Evolutionary conservation across 768 basidiomycete genomes (phyloP), one percentile per base, ranked within the genome.

Genomic region (Leucosporidium creatinivorum): DNA sequence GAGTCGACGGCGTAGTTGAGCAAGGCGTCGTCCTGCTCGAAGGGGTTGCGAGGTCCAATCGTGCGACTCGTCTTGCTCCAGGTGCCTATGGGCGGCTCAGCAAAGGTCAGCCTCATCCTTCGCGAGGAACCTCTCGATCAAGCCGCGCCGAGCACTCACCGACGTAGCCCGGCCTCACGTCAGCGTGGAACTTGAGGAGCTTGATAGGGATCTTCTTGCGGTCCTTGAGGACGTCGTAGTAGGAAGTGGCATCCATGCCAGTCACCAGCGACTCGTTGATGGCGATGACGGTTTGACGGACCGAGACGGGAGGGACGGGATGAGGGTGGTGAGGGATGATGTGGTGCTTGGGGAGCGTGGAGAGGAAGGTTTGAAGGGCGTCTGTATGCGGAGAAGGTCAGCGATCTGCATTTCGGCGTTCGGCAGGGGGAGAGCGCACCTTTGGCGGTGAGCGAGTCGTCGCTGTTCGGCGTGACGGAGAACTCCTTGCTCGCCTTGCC

Each of bases 1-100:
- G 90, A 93, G 79, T 99, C 93, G 75, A 93, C 91, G 7, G 84
- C 84, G 77, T 98, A 99, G 78, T 98, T 92, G 62, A 89, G 83
- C 18, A 84, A 82, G 1, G 87, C 80, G 17, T 84, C 81, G 74
- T 99, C 96, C 70, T 84, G 84, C 3, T 83, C 85, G 68, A 94
- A 87, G 1, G 96, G 93, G 23, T 83, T 84, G 21, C 96, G 85
- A 2, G 93, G 87, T 1, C 91, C 88, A 67, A 98, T 85, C 44
- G 85, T 78, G 23, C 81, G 81, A 19, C 92, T 93, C 67, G 81
- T 85, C 62, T 88, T 86, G 12, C 92, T 93, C 87, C 90, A 97
- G 9, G 96, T 98, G 26, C 82, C 81, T 80, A 66, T 15, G 39
- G 56, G 68, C 3, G 30, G 28, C 19, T 23, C 49, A 61, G 56